Percentiles rank a stretch among this genome's conserved stretches.
Conservation (phyloP, 257 asterid species). For the Solanum stenotomum region DNA sequence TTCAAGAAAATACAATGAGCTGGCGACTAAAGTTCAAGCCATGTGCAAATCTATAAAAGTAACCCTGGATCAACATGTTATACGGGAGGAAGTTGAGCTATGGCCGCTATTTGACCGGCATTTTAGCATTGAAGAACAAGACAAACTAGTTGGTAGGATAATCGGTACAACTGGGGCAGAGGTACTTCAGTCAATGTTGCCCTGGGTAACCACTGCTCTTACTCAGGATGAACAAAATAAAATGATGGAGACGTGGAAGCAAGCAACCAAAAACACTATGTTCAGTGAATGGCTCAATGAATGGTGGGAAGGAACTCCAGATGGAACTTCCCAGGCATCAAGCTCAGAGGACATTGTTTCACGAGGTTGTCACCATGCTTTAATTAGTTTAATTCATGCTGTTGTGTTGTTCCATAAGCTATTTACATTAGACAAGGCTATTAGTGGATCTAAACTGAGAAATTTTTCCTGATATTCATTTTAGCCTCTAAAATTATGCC, state of each 20-base stretch:
- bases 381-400: background rate
- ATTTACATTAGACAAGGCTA: background rate
- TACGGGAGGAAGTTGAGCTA: constrained; percentile 90
- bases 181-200: constrained; percentile 94
- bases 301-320: constrained; percentile 87
- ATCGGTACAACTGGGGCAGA: constrained; percentile 99
- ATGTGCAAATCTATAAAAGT: constrained; percentile 97
- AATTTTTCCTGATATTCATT: background rate
- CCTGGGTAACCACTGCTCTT: constrained; percentile 98
- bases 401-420: background rate
- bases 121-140: constrained; percentile 90
- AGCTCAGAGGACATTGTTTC: constrained; percentile 38
- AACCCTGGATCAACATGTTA: constrained; percentile 89
- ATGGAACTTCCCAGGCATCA: constrained; percentile 31
- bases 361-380: constrained; percentile 37
- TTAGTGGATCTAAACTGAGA: background rate
- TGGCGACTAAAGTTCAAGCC: constrained; percentile 89
- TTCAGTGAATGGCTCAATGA: constrained; percentile 96
- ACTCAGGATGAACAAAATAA: constrained; percentile 94
- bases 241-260: constrained; percentile 93
- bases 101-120: constrained; percentile 96
- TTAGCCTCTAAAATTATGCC: background rate
- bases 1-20: constrained; percentile 55
- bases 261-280: constrained; percentile 97
- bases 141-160: constrained; percentile 84